phyloP scores from a whole-genome alignment of 2,329 filamentous ascomycete species.

The Lasiodiplodia sp. region DNA sequence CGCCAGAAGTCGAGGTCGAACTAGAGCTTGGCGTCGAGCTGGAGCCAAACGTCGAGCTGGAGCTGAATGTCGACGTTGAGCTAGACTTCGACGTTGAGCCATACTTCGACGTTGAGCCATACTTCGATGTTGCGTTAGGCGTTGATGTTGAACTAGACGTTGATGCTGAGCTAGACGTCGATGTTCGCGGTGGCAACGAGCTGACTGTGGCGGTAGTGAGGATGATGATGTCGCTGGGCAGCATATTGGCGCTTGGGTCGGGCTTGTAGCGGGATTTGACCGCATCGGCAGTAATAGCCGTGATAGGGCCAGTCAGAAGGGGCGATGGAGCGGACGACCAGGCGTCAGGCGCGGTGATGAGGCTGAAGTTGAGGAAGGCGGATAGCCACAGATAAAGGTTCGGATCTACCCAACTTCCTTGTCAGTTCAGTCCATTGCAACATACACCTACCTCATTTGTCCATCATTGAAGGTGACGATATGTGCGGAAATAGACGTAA shows the following conservation, averaged over 20 bases:
- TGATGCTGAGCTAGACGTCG: background rate
- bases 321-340: background rate
- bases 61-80: background rate
- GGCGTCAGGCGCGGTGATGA: background rate
- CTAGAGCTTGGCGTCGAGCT: background rate
- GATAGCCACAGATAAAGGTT: slow-evolving; percentile 26
- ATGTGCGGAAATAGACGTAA: background rate
- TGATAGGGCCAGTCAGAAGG: slow-evolving; percentile 21
- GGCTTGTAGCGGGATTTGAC: background rate
- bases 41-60: background rate
- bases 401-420: slow-evolving; percentile 7
- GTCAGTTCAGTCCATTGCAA: background rate
- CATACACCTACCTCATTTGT: background rate
- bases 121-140: background rate
- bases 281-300: slow-evolving; percentile 34
- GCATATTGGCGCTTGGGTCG: slow-evolving; percentile 2
- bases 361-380: slow-evolving; percentile 25
- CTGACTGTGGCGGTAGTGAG: background rate
- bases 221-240: background rate
- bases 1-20: background rate
- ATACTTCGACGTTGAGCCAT: background rate
- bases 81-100: background rate
- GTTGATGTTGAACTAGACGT: background rate
- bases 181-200: background rate
- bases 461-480: background rate